Evolutionary conservation across 345 rosid species (phyloP).

Genomic region (Ceriops zippeliana): DNA sequence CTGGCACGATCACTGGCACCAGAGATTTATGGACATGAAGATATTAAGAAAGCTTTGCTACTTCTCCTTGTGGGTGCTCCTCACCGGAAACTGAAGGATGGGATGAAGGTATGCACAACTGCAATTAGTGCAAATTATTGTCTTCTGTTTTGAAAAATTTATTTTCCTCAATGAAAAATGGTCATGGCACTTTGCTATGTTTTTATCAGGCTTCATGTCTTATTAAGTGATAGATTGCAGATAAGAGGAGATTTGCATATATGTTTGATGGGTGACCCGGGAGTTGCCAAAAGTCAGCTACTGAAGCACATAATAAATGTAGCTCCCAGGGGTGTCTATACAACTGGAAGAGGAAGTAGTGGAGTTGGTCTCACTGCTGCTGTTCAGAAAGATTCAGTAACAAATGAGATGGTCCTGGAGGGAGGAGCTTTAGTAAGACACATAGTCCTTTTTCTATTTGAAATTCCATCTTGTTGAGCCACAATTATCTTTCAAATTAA

Average conservation of each 20-base stretch:
- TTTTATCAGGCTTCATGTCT: background rate
- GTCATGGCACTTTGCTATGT: background rate
- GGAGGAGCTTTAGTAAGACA: conserved; percentile 94
- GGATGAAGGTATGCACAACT: conserved; percentile 75
- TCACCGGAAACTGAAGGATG: conserved; percentile 86
- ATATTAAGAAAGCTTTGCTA: conserved; percentile 89
- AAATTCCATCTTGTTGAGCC: background rate
- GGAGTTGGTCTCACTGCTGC: conserved; percentile 99
- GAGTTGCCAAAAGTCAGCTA: conserved; percentile 99
- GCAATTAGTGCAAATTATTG: background rate
- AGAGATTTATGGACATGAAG: conserved; percentile 98
- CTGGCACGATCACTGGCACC: conserved; percentile 89
- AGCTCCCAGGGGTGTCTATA: conserved; percentile 92
- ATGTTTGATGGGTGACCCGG: conserved; percentile 99
- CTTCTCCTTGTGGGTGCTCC: conserved; percentile 98
- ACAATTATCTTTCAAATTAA: background rate
- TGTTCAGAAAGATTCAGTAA: conserved; percentile 91
- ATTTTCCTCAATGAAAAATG: background rate
- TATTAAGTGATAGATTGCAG: conserved; percentile 36
- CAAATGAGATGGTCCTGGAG: conserved; percentile 97
- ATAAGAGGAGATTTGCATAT: conserved; percentile 95
- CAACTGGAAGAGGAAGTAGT: conserved; percentile 97
- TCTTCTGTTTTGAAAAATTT: background rate
- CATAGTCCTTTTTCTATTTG: conserved; percentile 2
- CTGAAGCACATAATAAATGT: conserved; percentile 95